Base-by-base conservation (phyloP, 192 early-diverging fungal species). In the Backusella psychrophila region DNA sequence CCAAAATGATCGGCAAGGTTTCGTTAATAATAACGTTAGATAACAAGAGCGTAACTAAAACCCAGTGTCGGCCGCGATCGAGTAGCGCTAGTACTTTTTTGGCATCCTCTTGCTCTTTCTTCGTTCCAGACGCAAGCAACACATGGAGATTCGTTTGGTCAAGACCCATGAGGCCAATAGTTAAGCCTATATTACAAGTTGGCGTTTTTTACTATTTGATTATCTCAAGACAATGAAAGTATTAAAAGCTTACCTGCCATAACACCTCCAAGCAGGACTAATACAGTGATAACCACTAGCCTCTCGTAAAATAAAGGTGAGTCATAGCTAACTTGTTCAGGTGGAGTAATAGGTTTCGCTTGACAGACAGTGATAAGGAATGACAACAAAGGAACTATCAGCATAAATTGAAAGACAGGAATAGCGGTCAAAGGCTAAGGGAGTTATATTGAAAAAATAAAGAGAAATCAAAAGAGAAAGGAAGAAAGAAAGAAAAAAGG, bases 1-100 rank as follows among this genome's bases (percentile, higher is more conserved):
- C 91, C 77, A 95, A 86, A 70, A 96, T 86, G 52, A 96, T 94
- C 1, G 95, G 95, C 72, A 96, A 85, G 9, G 94, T 93, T 81
- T 99, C 98, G 85, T 99, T 99, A 63, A 98, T 89, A 38, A 99
- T 86, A 3, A 96, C 96, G 85, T 99, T 99, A 5, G 92, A 91
- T 46, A 99, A 80, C n/a, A 99, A 84, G 31, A 99, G 84, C 9
- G 96, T 97, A 1, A 97, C 95, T 46, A 99, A 83, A 21, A 99
- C 90, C 95, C 96, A 94, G 78, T 98, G 97, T 72, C 85, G 85
- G 70, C 87, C 87, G 35, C 82, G 81, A 23, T 82, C 76, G 17
- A 89, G 42, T 39, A 89, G 65, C 35, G 65, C 69, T 17, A 81
- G 76, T 6, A 89, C 87, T 39, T 81, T 80, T 56, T 78, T 87